Percentiles rank a stretch among this genome's conserved stretches.
These are phyloP conservation scores for Penicillium tannophilum DNA, from an alignment of 495 filamentous ascomycete genomes.

Conservation along the genomic window DNA sequence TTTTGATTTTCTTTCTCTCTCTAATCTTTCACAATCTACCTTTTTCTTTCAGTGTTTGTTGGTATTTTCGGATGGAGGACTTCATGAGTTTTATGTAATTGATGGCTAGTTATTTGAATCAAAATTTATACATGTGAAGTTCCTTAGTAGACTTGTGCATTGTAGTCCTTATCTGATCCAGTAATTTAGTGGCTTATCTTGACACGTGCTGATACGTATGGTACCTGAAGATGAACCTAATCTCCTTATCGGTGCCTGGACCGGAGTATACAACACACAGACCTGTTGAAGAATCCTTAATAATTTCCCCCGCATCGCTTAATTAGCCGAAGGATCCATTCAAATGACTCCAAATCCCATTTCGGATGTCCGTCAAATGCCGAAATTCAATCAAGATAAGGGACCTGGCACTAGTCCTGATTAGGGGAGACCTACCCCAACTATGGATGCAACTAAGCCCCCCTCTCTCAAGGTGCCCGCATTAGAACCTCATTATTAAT, in stretches of 20 bases:
- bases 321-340: neutral
- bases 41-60: neutral
- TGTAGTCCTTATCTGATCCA: neutral
- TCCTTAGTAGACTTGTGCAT: neutral
- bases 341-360: neutral
- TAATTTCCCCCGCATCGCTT: neutral
- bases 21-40: conserved; percentile 4
- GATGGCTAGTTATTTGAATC: conserved; percentile 2
- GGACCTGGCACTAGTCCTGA: conserved; percentile 1
- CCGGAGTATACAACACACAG: too few relatives aligned
- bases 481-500: neutral
- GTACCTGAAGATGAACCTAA: neutral
- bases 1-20: conserved; percentile 14
- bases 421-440: neutral
- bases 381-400: neutral
- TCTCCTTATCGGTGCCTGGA: too few relatives aligned
- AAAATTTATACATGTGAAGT: neutral
- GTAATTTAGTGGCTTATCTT: neutral
- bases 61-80: neutral
- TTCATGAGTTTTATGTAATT: conserved; percentile 6
- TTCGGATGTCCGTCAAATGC: too few relatives aligned
- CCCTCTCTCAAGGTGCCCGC: neutral
- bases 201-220: neutral
- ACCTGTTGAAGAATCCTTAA: neutral
- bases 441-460: neutral